phyloP scores from a whole-genome alignment of 2,329 filamentous ascomycete genomes.

The Cordyceps fumosorosea region DNA sequence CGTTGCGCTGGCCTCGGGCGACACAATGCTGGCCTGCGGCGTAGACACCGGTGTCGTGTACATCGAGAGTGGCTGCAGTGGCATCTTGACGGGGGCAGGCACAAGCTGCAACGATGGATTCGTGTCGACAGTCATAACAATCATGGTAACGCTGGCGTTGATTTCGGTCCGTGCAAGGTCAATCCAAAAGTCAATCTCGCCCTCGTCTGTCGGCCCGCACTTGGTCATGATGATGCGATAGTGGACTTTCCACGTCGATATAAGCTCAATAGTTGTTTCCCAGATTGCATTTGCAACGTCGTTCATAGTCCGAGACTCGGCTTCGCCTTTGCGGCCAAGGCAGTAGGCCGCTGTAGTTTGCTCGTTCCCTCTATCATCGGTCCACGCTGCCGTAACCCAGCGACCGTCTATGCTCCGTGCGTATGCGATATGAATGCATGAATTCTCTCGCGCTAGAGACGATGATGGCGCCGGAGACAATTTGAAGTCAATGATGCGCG shows the following conservation, averaged over 20 bases:
- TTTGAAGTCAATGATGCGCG: constrained; percentile 70
- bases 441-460: constrained; percentile 71
- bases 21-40: constrained; percentile 52
- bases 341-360: constrained; percentile 71
- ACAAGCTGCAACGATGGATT: constrained; percentile 57
- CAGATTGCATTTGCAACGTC: constrained; percentile 71
- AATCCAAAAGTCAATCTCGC: constrained; percentile 57
- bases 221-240: constrained; percentile 75
- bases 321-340: constrained; percentile 51
- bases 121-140: constrained; percentile 59
- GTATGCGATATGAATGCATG: constrained; percentile 74
- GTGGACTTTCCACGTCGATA: constrained; percentile 61
- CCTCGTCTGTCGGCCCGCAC: constrained; percentile 58
- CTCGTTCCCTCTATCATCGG: constrained; percentile 66
- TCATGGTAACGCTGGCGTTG: constrained; percentile 45
- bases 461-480: constrained; percentile 60
- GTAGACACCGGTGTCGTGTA: constrained; percentile 63
- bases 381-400: constrained; percentile 79
- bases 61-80: constrained; percentile 37
- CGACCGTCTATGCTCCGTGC: constrained; percentile 66
- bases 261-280: constrained; percentile 68
- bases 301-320: constrained; percentile 45
- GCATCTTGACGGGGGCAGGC: constrained; percentile 46
- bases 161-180: constrained; percentile 45
- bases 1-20: constrained; percentile 51